Percentiles rank a stretch among this genome's conserved stretches.
Evolutionary conservation across 2,329 filamentous ascomycete species (phyloP).

Genomic region (Fusarium sarcochroum): DNA sequence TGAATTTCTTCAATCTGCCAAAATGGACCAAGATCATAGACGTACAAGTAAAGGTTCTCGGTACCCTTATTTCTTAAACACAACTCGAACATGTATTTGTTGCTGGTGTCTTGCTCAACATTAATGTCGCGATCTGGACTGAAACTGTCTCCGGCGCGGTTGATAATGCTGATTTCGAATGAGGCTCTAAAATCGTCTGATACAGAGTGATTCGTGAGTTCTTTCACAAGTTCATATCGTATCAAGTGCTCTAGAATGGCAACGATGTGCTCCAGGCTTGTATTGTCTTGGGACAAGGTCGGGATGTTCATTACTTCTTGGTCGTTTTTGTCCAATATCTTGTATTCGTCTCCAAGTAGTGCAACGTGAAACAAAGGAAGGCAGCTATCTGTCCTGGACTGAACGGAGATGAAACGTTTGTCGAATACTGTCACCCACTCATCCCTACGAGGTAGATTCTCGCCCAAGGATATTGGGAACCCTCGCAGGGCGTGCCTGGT

Average conservation of each 20-base stretch:
- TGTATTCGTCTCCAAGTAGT: not conserved
- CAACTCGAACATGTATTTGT: not conserved
- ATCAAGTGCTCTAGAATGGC: slow-evolving; percentile 5
- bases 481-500: not conserved
- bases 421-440: not conserved
- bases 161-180: not conserved
- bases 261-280: not conserved
- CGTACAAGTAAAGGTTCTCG: not conserved
- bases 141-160: not conserved
- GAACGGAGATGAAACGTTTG: not conserved
- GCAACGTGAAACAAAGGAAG: not conserved
- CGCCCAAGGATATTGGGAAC: not conserved
- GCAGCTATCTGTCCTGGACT: accelerated
- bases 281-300: not conserved
- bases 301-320: not conserved
- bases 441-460: not conserved
- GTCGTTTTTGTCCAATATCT: not conserved
- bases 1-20: slow-evolving; percentile 11
- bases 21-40: slow-evolving; percentile 7
- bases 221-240: slow-evolving; percentile 9
- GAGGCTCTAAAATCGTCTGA: not conserved
- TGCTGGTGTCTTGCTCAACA: not conserved
- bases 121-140: not conserved
- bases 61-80: not conserved
- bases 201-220: not conserved